phyloP scores from a whole-genome alignment of 352 stramenopile species.

The Pythium brachiatum region DNA sequence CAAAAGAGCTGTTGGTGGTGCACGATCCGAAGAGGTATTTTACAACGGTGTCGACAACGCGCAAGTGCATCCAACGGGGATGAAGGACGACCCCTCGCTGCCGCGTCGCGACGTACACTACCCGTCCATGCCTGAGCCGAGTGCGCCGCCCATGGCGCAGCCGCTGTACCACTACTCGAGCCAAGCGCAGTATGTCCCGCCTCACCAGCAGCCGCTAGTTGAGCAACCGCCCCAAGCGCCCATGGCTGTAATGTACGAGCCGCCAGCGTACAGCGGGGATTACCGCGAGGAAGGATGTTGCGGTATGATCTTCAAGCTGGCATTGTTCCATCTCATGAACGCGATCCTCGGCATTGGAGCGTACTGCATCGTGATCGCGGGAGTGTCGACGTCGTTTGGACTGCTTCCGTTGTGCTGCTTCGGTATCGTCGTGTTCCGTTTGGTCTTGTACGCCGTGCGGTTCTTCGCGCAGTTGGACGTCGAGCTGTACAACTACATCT shows the following conservation, averaged over 20 bases:
- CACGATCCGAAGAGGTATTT: not conserved
- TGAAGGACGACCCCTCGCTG: conserved; percentile 27
- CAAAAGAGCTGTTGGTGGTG: not conserved
- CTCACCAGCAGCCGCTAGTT: conserved; percentile 26
- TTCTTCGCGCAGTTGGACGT: conserved; percentile 56
- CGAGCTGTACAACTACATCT: conserved; percentile 64
- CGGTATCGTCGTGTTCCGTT: conserved; percentile 56
- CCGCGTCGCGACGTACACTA: conserved; percentile 19
- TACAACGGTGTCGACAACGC: not conserved
- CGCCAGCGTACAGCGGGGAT: conserved; percentile 22
- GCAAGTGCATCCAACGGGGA: not conserved
- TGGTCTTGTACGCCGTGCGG: conserved; percentile 42
- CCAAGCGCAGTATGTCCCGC: conserved; percentile 16
- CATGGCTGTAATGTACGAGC: conserved; percentile 22
- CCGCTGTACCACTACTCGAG: conserved; percentile 30
- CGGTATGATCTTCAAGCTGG: conserved; percentile 45
- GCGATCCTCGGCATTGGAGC: conserved; percentile 45
- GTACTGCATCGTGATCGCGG: conserved; percentile 47
- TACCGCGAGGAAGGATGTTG: conserved; percentile 31
- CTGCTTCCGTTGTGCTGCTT: conserved; percentile 65
- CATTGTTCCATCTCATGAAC: conserved; percentile 62
- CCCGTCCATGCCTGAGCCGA: conserved; percentile 21
- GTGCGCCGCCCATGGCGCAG: conserved; percentile 24
- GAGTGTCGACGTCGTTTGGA: conserved; percentile 34
- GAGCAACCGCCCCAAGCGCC: conserved; percentile 18